A percentile compares a stretch with the other conserved stretches of the same genome.
Conservation (phyloP, 257 asterid species). For the Fraxinus quadrangulata region DNA sequence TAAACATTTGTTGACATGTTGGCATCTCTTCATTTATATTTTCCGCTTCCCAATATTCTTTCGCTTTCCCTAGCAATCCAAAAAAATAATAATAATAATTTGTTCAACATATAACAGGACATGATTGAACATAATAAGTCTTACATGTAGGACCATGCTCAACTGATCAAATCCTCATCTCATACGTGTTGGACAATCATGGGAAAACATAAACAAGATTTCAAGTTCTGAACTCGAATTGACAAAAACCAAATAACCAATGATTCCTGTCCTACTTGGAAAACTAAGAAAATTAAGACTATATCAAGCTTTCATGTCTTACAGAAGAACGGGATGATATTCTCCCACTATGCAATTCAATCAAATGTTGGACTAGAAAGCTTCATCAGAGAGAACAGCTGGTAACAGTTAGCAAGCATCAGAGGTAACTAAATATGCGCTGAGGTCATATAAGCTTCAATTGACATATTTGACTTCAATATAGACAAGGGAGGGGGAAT, state of each 20-base stretch:
- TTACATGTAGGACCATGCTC: background rate
- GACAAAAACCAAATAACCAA: background rate
- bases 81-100: constrained; percentile 23
- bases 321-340: background rate
- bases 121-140: background rate
- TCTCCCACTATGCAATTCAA: background rate
- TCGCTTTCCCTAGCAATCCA: constrained; percentile 66
- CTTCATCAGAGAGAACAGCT: background rate
- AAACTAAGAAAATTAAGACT: background rate
- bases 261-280: background rate
- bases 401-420: constrained; percentile 19
- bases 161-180: background rate
- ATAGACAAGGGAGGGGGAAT: background rate
- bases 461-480: constrained; percentile 1
- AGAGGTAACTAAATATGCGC: background rate
- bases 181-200: background rate
- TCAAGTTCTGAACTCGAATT: background rate
- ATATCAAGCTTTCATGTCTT: background rate
- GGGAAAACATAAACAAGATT: background rate
- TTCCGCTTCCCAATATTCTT: constrained; percentile 83
- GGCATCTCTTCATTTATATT: constrained; percentile 87
- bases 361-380: constrained; percentile 11
- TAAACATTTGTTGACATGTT: constrained; percentile 86
- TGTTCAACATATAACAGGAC: constrained; percentile 17
- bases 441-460: constrained; percentile 19